phyloP scores from a whole-genome alignment of 441 rosid species.

The Omphalea diandra region DNA sequence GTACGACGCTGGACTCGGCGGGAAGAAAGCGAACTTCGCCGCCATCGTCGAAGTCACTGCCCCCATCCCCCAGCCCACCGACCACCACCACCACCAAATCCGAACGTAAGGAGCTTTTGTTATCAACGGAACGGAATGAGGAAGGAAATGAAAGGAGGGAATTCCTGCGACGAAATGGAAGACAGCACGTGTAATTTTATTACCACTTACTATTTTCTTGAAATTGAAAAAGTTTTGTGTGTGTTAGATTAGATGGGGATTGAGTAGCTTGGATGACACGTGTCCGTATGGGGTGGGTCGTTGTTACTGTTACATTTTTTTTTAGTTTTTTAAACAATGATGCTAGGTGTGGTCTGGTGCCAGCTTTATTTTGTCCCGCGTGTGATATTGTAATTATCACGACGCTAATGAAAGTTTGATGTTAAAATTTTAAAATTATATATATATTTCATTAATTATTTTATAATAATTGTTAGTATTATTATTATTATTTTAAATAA shows the following conservation, averaged over 20 bases:
- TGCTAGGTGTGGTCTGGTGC: neutral
- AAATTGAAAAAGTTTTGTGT: neutral
- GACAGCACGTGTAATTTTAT: slow-evolving; percentile 50
- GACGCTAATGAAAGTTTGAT: too few relatives aligned
- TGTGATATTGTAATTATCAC: too few relatives aligned
- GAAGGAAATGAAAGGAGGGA: slow-evolving; percentile 23
- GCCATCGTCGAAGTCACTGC: slow-evolving; percentile 84
- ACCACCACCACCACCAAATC: neutral
- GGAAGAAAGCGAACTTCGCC: slow-evolving; percentile 92
- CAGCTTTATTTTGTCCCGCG: neutral
- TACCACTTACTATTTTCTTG: neutral
- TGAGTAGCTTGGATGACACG: neutral
- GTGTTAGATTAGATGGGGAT: neutral
- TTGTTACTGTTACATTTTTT: neutral
- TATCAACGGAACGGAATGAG: neutral
- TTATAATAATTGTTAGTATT: too few relatives aligned
- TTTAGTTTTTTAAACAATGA: too few relatives aligned
- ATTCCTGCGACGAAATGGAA: slow-evolving; percentile 42
- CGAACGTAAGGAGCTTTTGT: neutral
- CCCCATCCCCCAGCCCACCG: slow-evolving; percentile 53
- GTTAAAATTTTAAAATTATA: too few relatives aligned
- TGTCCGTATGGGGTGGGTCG: neutral
- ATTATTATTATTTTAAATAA: too few relatives aligned
- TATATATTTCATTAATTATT: too few relatives aligned
- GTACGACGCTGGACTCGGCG: slow-evolving; percentile 87